Conservation (phyloP, 2,329 filamentous ascomycete genomes). For the Drechslerella dactyloides region DNA sequence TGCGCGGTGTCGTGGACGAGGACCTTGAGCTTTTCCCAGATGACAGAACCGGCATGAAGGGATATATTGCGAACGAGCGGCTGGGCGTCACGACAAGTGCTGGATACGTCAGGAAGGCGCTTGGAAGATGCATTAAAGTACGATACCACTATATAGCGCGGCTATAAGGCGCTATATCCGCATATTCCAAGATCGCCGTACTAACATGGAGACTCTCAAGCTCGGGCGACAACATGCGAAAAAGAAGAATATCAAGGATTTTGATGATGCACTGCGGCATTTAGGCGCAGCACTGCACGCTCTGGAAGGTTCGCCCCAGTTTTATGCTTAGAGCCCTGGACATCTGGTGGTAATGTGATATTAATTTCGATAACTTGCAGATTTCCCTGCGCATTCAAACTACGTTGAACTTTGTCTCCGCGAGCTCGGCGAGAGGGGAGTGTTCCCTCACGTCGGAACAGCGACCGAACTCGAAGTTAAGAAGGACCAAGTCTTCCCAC, state of each 20-base stretch:
- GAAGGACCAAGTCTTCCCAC: conserved; percentile 75
- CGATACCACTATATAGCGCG: not conserved
- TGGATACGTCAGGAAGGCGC: conserved; percentile 52
- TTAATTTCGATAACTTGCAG: conserved; percentile 58
- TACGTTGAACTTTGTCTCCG: conserved; percentile 87
- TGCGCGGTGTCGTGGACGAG: conserved; percentile 76
- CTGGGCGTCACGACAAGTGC: conserved; percentile 87
- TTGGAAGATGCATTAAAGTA: conserved; percentile 52
- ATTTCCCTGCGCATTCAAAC: conserved; percentile 93
- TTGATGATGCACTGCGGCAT: conserved; percentile 84
- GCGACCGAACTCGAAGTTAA: conserved; percentile 72
- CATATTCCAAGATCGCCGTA: too few species aligned
- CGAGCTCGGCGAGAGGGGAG: conserved; percentile 77
- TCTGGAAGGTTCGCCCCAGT: conserved; percentile 68
- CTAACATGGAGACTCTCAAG: conserved; percentile 61
- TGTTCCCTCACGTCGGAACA: conserved; percentile 87
- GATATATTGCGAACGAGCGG: conserved; percentile 93
- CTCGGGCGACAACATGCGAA: conserved; percentile 76
- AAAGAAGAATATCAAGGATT: conserved; percentile 72
- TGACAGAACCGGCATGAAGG: conserved; percentile 86
- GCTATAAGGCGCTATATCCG: too few species aligned
- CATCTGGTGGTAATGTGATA: too few species aligned
- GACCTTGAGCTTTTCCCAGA: conserved; percentile 76
- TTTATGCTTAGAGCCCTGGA: too few species aligned
- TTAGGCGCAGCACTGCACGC: conserved; percentile 89